Evolutionary conservation across 2,329 filamentous ascomycete genomes (phyloP).

Genomic region (Zasmidium citrigriseum): DNA sequence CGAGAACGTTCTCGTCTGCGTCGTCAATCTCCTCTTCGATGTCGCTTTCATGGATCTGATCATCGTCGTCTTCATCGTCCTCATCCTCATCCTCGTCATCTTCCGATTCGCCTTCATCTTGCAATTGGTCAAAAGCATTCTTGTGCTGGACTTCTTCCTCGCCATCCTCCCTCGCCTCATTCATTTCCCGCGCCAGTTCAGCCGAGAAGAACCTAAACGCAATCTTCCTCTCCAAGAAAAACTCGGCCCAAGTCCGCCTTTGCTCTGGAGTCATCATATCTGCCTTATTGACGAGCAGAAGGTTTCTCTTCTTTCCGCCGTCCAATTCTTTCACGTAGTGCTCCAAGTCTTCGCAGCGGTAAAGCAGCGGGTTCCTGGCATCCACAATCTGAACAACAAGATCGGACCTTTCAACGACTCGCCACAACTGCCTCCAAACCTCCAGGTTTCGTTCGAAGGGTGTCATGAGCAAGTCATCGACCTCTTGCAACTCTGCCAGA

Average conservation of each 20-base stretch:
- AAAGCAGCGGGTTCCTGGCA: conserved; percentile 89
- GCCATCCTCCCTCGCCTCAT: conserved; percentile 66
- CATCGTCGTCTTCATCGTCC: conserved; percentile 34
- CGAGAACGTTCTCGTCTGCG: conserved; percentile 42
- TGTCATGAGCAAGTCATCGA: conserved; percentile 92
- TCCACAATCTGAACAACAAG: conserved; percentile 98
- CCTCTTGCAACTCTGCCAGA: conserved; percentile 89
- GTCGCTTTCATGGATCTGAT: conserved; percentile 19
- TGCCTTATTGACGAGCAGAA: conserved; percentile 95
- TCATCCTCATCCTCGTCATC: conserved; percentile 47
- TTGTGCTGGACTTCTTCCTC: conserved; percentile 36
- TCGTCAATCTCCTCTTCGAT: conserved; percentile 48
- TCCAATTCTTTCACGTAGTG: conserved; percentile 92
- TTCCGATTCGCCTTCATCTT: conserved; percentile 66
- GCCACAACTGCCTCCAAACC: conserved; percentile 97
- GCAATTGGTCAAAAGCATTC: conserved; percentile 30
- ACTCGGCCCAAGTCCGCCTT: conserved; percentile 79
- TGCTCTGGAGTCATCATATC: conserved; percentile 96
- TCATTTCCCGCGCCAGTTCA: conserved; percentile 83
- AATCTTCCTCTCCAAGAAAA: conserved; percentile 78
- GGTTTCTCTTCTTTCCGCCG: conserved; percentile 69
- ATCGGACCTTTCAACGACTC: conserved; percentile 95
- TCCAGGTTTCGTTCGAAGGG: conserved; percentile 97
- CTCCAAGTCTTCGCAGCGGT: conserved; percentile 91
- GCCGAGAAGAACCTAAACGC: conserved; percentile 97